Evolutionary conservation across 1,284 basidiomycete species (phyloP).

Genomic region (Heterobasidion parviporum): DNA sequence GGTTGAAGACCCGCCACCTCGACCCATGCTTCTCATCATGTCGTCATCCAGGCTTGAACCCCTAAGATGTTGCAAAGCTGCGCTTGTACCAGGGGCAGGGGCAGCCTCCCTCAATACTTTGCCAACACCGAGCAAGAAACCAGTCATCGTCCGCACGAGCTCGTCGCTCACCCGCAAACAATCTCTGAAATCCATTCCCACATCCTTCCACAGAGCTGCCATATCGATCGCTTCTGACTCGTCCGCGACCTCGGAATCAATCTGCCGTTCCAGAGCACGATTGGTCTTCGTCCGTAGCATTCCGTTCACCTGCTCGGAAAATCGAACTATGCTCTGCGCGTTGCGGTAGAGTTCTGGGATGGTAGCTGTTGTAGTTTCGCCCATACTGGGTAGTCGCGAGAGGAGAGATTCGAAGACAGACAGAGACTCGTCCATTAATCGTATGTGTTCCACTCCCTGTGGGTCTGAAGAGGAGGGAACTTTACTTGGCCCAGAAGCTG

Average conservation of each 20-base stretch:
- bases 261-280: slow-evolving; percentile 58
- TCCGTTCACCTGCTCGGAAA: slow-evolving; percentile 55
- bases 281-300: slow-evolving; percentile 47
- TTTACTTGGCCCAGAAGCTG: neutral
- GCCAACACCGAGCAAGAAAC: slow-evolving; percentile 64
- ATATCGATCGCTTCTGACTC: slow-evolving; percentile 30
- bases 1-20: slow-evolving; percentile 10
- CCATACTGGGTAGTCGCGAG: slow-evolving; percentile 37
- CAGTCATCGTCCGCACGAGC: slow-evolving; percentile 64
- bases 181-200: slow-evolving; percentile 66
- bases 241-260: slow-evolving; percentile 61
- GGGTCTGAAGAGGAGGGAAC: slow-evolving; percentile 6
- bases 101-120: slow-evolving; percentile 53
- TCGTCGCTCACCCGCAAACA: slow-evolving; percentile 66
- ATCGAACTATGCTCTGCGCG: slow-evolving; percentile 54
- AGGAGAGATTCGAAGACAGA: slow-evolving; percentile 62
- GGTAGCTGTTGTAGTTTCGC: slow-evolving; percentile 30
- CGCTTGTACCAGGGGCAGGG: slow-evolving; percentile 13
- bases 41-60: slow-evolving; percentile 44
- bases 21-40: slow-evolving; percentile 8
- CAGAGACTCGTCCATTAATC: slow-evolving; percentile 60
- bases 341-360: slow-evolving; percentile 47
- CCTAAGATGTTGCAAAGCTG: slow-evolving; percentile 30
- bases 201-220: slow-evolving; percentile 53
- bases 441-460: slow-evolving; percentile 46